Evolutionary conservation across 164 flowering plant genomes (phyloP), one percentile per base, ranked within the genome.

Genomic region (Protea cynaroides): DNA sequence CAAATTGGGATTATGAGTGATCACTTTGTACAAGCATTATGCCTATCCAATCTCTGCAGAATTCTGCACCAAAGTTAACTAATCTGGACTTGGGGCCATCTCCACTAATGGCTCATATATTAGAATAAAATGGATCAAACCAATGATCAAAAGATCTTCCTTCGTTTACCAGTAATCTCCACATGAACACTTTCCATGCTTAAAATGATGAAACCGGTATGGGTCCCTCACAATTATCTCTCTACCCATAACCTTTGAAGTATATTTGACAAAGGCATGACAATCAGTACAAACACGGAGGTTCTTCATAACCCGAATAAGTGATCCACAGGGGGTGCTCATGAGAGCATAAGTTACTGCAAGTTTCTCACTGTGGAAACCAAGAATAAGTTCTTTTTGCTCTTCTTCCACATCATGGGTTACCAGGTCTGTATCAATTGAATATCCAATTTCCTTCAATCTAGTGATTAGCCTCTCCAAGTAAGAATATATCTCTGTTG

Each of bases 241-340:
- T 67, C 85, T 72, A 43, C 49, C 74, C 9, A 73, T 65, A 49
- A 80, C 74, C 69, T 67, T 71, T 61, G 86, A 85, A 60, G 77
- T 71, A 65, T 63, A 83, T 70, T 83, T 83, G 63, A 75, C 66
- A 23, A 78, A 76, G 23, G 75, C 71, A 67, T 83, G 86, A 61
- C 85, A 84, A 37, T 83, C 89, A 18, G 47, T 62, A 56, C 89
- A 84, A 65, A 82, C 61, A 29, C 85, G 72, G 21, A 82, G 83
- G 62, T 81, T 81, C 49, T 82, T 81, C 82, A 79, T 79, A 52
- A 83, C 69, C 29, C 75, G 63, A 59, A 79, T 76, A 21, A 82
- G 74, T 19, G 47, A 57, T 57, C 71, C 72, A 25, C 55, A 19
- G 19, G 77, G 29, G 19, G 83, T 75, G 67, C 69, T 75, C 62